Evolutionary conservation across 2,329 filamentous ascomycete species (phyloP), one percentile per base, ranked within the genome.

Genomic region (Venturia aucupariae): DNA sequence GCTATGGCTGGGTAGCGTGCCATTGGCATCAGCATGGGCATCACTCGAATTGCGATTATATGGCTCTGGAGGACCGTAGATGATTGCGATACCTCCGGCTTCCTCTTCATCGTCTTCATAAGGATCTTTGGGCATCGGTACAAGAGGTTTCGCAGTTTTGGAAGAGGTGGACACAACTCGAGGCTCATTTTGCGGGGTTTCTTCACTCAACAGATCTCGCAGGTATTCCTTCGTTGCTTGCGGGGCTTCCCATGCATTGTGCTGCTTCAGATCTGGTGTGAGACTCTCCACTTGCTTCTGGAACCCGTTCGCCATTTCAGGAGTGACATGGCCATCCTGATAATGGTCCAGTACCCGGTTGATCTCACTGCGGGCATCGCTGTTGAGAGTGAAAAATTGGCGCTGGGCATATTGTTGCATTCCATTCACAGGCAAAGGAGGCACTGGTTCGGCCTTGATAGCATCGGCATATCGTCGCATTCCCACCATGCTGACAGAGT

Each of bases 181-280:
- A n/a, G 62, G 35, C 22, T 39, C 35, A 19, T 27, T 39, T 44
- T 7, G 35, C 39, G 24, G 10, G 4, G 38, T 22, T 35, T 75
- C 63, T 8, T 64, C 74, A 65, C 73, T 75, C 38, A 76, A 64
- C n/a, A 77, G 62, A 66, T 82, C 76, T 65, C 82, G 78, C 5
- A 85, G 71, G 70, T 82, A 84, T n/a, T 82, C 76, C 66, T 82
- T 80, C 3, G 80, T 82, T 2, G 81, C 80, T 65, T 81, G 80
- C 64, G 80, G 81, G 1, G 81, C 80, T 62, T 82, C 80, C 79
- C 81, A 84, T 41, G 79, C 77, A 8, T 79, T 79, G 65, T 81
- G 76, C 67, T 79, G 79, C n/a, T 80, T 81, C 63, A 85, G 71
- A 62, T 79, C 78, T 17, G 82, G 81, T 13, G 81, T 81, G n/a